These are phyloP conservation scores for Jatropha podagrica DNA, from an alignment of 441 rosid genomes.

Conservation along the genomic window DNA sequence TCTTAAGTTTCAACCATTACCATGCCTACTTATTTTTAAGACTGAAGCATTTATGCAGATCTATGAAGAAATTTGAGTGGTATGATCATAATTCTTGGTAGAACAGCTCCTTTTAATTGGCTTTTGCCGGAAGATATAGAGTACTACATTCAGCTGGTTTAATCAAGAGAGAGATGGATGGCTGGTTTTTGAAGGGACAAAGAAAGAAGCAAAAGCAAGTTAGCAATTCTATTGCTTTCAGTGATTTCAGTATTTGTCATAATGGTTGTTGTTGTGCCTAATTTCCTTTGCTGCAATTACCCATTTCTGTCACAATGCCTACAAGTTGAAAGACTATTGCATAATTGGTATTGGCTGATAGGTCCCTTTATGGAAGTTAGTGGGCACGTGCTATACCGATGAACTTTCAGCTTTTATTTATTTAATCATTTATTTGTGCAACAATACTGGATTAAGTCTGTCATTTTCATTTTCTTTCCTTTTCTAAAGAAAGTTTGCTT, in stretches of 20 bases:
- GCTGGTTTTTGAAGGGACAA: slow-evolving; percentile 19
- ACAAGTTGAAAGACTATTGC: neutral
- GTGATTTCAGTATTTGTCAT: slow-evolving; percentile 10
- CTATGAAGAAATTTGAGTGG: neutral
- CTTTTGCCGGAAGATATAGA: neutral
- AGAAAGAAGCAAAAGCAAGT: neutral
- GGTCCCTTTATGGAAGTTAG: neutral
- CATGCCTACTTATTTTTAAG: neutral
- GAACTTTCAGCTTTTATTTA: no score
- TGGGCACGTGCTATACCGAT: no score
- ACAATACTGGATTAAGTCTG: no score
- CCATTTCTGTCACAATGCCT: neutral
- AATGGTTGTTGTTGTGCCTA: slow-evolving; percentile 2
- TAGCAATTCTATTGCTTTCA: slow-evolving; percentile 22
- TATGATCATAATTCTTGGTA: neutral
- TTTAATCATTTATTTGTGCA: no score
- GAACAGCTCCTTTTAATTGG: neutral
- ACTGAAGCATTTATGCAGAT: neutral
- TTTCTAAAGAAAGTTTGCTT: no score
- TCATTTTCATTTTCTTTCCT: no score
- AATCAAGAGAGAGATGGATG: slow-evolving; percentile 10
- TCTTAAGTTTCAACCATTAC: no score
- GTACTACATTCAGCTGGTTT: neutral
- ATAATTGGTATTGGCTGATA: neutral
- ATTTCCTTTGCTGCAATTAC: slow-evolving; percentile 2